phyloP scores from a whole-genome alignment of 306 rosid species.

The Casuarina glauca region DNA sequence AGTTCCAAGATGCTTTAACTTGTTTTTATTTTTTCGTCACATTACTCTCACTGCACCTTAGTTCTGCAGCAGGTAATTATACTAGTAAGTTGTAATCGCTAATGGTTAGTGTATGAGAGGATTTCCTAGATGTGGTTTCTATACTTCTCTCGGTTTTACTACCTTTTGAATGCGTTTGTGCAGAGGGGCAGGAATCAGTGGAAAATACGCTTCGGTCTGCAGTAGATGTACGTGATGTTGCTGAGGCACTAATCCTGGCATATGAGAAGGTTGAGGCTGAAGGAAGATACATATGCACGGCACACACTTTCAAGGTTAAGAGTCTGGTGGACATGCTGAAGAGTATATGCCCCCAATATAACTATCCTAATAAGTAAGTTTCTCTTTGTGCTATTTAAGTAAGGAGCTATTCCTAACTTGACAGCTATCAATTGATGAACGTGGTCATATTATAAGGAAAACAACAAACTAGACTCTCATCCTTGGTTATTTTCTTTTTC shows the following conservation, averaged over 20 bases:
- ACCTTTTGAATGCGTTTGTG: conserved; percentile 1
- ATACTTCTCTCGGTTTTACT: not conserved
- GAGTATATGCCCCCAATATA: conserved; percentile 51
- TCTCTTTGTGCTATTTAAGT: not conserved
- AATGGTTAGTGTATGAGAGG: too few relatives aligned
- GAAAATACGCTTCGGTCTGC: conserved; percentile 45
- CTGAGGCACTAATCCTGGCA: conserved; percentile 54
- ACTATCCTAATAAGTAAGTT: conserved; percentile 65
- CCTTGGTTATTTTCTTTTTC: too few relatives aligned
- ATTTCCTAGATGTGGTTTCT: too few relatives aligned
- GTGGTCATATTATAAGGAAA: not conserved
- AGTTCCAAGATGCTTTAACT: too few relatives aligned
- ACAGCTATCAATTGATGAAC: not conserved
- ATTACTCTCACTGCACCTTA: too few relatives aligned
- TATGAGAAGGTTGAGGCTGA: conserved; percentile 72
- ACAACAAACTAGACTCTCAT: not conserved
- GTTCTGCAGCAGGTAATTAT: too few relatives aligned
- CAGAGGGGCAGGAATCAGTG: conserved; percentile 51
- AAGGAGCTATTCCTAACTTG: not conserved
- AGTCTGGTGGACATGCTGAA: conserved; percentile 57
- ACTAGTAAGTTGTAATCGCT: too few relatives aligned
- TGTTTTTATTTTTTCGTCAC: too few relatives aligned
- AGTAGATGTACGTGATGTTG: conserved; percentile 70
- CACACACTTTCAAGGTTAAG: conserved; percentile 30
- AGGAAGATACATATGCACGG: conserved; percentile 65